These are phyloP conservation scores for Gossypium rotundifolium DNA, from an alignment of 345 rosid genomes.

Conservation along the genomic window DNA sequence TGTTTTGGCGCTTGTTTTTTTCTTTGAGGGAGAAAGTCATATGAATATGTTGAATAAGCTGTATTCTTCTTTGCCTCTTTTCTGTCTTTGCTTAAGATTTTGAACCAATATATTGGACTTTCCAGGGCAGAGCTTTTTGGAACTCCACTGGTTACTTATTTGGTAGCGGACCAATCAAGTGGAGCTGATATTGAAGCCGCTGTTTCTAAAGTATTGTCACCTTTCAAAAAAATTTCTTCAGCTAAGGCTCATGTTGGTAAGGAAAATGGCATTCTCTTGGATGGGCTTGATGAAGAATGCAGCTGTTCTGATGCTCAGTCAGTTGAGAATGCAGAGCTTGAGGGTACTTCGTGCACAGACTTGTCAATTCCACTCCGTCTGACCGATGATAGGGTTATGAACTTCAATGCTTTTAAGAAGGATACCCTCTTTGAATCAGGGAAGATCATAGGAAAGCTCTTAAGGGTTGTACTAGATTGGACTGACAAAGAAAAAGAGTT, in stretches of 20 bases:
- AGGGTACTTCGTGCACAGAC: constrained; percentile 30
- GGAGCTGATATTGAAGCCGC: constrained; percentile 55
- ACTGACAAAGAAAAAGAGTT: constrained; percentile 45
- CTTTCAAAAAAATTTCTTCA: constrained; percentile 41
- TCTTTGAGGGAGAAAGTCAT: neutral
- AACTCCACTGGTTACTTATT: constrained; percentile 61
- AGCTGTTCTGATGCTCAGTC: constrained; percentile 27
- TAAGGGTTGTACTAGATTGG: constrained; percentile 63
- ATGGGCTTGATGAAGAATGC: constrained; percentile 38
- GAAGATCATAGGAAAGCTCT: constrained; percentile 1
- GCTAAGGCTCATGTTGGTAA: constrained; percentile 27
- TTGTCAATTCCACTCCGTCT: constrained; percentile 37
- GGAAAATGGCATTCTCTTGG: constrained; percentile 47
- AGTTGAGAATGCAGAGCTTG: constrained; percentile 30
- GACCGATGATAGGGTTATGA: constrained; percentile 29
- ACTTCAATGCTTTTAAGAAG: constrained; percentile 38
- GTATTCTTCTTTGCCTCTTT: neutral
- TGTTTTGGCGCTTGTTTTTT: neutral
- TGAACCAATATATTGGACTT: constrained; percentile 7
- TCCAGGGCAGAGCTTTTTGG: constrained; percentile 57
- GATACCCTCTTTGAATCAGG: constrained; percentile 44
- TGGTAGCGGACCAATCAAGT: constrained; percentile 38
- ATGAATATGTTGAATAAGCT: constrained; percentile 2
- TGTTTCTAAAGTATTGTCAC: constrained; percentile 47
- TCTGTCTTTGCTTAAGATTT: neutral